Percentiles rank a stretch among this genome's conserved stretches.
Conservation (phyloP, 495 filamentous ascomycete species). For the Cryomyces antarcticus region DNA sequence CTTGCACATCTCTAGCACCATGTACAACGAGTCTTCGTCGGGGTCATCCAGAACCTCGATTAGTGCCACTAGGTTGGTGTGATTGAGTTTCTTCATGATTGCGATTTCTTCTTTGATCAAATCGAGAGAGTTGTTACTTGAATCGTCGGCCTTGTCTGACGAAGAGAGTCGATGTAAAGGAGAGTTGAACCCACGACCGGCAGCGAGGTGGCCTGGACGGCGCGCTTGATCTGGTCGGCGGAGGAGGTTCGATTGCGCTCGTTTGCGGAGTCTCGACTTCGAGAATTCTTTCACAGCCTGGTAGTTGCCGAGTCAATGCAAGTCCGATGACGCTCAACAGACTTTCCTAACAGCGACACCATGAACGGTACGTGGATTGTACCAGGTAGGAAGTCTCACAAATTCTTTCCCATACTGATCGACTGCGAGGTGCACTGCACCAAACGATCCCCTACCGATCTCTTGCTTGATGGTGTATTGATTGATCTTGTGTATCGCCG, state of each 20-base stretch:
- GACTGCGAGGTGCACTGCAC: slow-evolving; percentile 75
- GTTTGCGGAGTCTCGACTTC: slow-evolving; percentile 77
- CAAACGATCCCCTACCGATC: slow-evolving; percentile 88
- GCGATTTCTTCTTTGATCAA: slow-evolving; percentile 93
- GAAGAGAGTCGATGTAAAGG: slow-evolving; percentile 34
- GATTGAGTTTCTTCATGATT: slow-evolving; percentile 97
- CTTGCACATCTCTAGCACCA: slow-evolving; percentile 98
- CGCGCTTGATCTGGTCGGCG: slow-evolving; percentile 39
- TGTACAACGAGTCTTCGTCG: slow-evolving; percentile 85
- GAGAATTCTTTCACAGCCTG: slow-evolving; percentile 97
- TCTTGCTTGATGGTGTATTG: slow-evolving; percentile 91
- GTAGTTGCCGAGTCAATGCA: background rate
- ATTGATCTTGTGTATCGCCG: slow-evolving; percentile 64
- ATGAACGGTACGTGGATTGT: too few relatives aligned
- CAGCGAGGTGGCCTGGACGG: slow-evolving; percentile 28
- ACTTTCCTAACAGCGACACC: too few relatives aligned
- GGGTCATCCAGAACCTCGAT: slow-evolving; percentile 93
- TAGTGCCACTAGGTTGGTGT: slow-evolving; percentile 77
- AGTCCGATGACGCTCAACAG: too few relatives aligned
- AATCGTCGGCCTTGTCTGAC: slow-evolving; percentile 26
- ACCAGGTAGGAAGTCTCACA: slow-evolving; percentile 32
- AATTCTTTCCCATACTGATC: slow-evolving; percentile 89
- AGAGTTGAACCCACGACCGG: slow-evolving; percentile 40
- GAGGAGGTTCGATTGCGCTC: slow-evolving; percentile 78
- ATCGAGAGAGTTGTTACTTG: slow-evolving; percentile 54